Evolutionary conservation across 2,329 filamentous ascomycete genomes (phyloP).

Genomic region (Calonectria ilicicola): DNA sequence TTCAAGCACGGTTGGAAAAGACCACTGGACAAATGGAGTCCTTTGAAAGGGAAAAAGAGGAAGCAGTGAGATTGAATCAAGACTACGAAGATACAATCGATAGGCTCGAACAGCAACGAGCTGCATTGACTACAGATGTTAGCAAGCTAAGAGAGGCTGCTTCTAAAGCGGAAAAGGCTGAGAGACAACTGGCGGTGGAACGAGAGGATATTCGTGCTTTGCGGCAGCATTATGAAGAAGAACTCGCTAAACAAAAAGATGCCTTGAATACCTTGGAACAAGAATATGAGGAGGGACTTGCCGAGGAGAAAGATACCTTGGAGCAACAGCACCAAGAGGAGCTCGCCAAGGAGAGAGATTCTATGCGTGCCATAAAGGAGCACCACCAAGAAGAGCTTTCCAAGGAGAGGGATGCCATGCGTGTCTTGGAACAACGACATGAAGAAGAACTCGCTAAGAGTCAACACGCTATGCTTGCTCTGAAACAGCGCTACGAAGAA

Average conservation of each 20-base stretch:
- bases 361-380: too few species aligned
- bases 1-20: not conserved
- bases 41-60: not conserved
- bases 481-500: too few species aligned
- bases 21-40: not conserved
- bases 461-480: too few species aligned
- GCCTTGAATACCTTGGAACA: not conserved
- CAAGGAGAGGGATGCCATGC: too few species aligned
- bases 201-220: not conserved
- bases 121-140: not conserved
- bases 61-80: not conserved
- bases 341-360: too few species aligned
- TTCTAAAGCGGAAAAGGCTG: not conserved
- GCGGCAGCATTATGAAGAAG: not conserved
- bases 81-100: not conserved
- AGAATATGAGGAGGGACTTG: not conserved
- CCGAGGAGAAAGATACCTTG: not conserved
- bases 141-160: not conserved
- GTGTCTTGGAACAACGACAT: too few species aligned
- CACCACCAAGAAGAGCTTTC: too few species aligned
- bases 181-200: not conserved
- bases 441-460: too few species aligned
- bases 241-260: not conserved
- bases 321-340: too few species aligned
- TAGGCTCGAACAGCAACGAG: not conserved